Evolutionary conservation across 2,329 filamentous ascomycete species (phyloP), one percentile per base, ranked within the genome.

Genomic region (Xenosphaeropsis pyriputrescens): DNA sequence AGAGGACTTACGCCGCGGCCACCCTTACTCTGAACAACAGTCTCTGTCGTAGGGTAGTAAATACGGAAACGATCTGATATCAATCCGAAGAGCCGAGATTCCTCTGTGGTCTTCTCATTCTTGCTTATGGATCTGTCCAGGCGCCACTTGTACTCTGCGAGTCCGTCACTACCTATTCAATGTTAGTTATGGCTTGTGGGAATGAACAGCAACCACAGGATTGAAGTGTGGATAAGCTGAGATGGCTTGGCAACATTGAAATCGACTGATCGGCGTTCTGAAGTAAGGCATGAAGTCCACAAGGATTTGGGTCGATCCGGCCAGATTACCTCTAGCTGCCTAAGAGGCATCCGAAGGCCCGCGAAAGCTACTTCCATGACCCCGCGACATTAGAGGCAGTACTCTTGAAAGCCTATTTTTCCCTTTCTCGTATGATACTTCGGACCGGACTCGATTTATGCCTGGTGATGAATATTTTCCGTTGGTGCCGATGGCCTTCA

Each of bases 41-140:
- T 93, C 15, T 76, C 58, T 9, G 71, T 57, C 1, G 80, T 85
- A 2, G 86, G 88, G 50, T 89, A 95, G 57, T 88, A 93, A 37
- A 93, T 69, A 8, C 78, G 72, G 47, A 91, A 71, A 35, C 65
- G 64, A 22, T 72, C 58, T 43, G 60, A 59, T 32, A 56, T 29
- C 34, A 45, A 45, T 39, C 50, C 45, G 33, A 43, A 35, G 38
- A 49, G 37, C 35, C 45, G 45, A 18, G 35, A 39, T 35, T 52
- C 49, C 32, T 34, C 41, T 35, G 37, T 15, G 30, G 41, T 43
- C 18, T 39, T 33, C 14, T 29, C 40, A 40, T 47, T 49, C 33
- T 35, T 41, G 34, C 41, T 47, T 32, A 40, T 14, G 22, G 39
- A 36, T 38, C 44, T 51, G 6, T 44, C 40, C n/a, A 37, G 56